Conservation (phyloP, 345 rosid genomes). For the Citrus sp. region DNA sequence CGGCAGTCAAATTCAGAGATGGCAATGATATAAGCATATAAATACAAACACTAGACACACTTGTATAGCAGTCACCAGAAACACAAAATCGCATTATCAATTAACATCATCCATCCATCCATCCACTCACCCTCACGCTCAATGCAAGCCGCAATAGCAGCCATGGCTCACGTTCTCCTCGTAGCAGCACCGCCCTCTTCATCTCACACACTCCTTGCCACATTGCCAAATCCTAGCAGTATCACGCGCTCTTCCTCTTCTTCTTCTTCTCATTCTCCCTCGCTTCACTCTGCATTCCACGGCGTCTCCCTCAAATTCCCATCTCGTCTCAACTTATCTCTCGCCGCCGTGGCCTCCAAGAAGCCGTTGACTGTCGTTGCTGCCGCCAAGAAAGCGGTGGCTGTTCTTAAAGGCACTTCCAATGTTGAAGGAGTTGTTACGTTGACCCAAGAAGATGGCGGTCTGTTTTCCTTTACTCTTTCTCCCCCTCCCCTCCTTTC, state of each 20-base stretch:
- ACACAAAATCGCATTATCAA: conserved; percentile 18
- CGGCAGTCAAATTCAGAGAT: neutral
- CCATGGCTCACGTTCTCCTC: conserved; percentile 38
- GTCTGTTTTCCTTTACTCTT: conserved; percentile 24
- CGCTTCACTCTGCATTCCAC: conserved; percentile 43
- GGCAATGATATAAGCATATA: neutral
- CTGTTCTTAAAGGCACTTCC: conserved; percentile 82
- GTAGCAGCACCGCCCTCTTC: no score
- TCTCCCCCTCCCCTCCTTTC: neutral
- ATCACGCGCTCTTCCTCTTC: conserved; percentile 10
- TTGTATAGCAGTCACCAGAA: neutral
- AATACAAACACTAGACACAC: neutral
- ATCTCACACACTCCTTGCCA: conserved; percentile 39
- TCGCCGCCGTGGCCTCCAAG: conserved; percentile 34
- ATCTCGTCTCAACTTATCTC: conserved; percentile 36
- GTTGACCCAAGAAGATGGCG: conserved; percentile 69
- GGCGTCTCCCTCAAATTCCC: conserved; percentile 52
- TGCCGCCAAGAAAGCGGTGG: conserved; percentile 79
- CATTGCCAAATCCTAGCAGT: conserved; percentile 9
- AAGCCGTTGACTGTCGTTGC: conserved; percentile 54
- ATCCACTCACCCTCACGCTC: neutral
- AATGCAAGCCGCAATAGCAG: conserved; percentile 38
- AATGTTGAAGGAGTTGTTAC: conserved; percentile 83
- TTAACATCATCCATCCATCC: conserved; percentile 2
- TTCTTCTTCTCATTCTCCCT: neutral